Percentiles rank a stretch among this genome's conserved stretches.
Conservation (phyloP, 306 rosid genomes). For the Dryas octopetala region DNA sequence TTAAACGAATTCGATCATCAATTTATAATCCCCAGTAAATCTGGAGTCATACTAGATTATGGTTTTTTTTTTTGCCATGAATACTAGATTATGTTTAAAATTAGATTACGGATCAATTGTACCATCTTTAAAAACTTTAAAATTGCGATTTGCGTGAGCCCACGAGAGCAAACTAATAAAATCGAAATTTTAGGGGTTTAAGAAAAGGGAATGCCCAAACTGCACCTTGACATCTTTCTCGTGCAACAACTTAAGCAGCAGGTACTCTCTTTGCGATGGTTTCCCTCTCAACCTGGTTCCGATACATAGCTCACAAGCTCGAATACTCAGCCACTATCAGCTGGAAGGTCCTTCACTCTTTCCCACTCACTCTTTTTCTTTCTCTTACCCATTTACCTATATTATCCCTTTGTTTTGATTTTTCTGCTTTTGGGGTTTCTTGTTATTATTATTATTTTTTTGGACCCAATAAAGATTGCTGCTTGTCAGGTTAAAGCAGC, state of each 20-base stretch:
- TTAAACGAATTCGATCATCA: too few species aligned
- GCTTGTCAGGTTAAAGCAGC: neutral
- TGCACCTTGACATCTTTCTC: neutral
- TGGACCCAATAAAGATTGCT: neutral
- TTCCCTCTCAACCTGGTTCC: conserved; percentile 54
- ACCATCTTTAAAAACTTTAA: neutral
- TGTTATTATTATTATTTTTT: neutral
- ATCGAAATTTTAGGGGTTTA: conserved; percentile 21
- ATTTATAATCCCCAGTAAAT: too few species aligned
- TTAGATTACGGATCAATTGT: too few species aligned
- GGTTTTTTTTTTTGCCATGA: too few species aligned
- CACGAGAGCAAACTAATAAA: neutral
- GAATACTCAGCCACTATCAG: conserved; percentile 54
- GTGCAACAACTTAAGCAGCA: neutral
- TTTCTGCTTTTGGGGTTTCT: conserved; percentile 6
- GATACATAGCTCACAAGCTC: conserved; percentile 52
- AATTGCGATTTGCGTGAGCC: conserved; percentile 10
- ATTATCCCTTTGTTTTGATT: neutral
- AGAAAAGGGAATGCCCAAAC: conserved; percentile 14
- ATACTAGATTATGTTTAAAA: too few species aligned
- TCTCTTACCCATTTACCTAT: neutral
- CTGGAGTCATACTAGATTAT: too few species aligned
- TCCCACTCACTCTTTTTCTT: neutral
- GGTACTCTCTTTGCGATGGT: conserved; percentile 42
- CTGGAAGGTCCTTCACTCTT: conserved; percentile 51